Conservation (phyloP, 169 alveolate genomes). For the Plasmodium relictum region DNA sequence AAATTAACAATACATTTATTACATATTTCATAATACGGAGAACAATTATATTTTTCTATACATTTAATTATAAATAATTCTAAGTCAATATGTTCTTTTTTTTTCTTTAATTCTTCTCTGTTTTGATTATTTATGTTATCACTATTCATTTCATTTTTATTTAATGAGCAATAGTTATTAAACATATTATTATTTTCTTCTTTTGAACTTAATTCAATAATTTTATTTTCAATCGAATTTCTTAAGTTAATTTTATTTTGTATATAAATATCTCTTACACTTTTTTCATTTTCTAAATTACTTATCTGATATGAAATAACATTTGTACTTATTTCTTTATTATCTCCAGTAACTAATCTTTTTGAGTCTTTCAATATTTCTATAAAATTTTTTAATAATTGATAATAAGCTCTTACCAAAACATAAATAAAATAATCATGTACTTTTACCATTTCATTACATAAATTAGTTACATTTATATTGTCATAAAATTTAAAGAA, state of each 20-base stretch:
- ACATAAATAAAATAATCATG: slow-evolving; percentile 46
- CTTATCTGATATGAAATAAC: slow-evolving; percentile 19
- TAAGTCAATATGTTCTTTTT: slow-evolving; percentile 26
- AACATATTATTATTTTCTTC: not conserved
- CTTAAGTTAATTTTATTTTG: slow-evolving; percentile 20
- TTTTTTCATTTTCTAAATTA: not conserved
- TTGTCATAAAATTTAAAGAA: slow-evolving; percentile 41
- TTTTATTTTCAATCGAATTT: not conserved
- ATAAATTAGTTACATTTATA: slow-evolving; percentile 18
- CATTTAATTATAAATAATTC: slow-evolving; percentile 40
- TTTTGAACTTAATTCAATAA: not conserved
- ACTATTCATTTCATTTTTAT: not conserved
- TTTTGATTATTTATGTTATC: not conserved
- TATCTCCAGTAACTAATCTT: not conserved
- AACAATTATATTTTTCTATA: slow-evolving; percentile 41
- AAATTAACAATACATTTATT: slow-evolving; percentile 23
- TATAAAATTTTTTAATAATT: slow-evolving; percentile 16
- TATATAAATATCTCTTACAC: not conserved
- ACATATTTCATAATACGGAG: slow-evolving; percentile 69
- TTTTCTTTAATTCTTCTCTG: slow-evolving; percentile 9
- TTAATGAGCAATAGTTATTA: not conserved
- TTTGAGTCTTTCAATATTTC: slow-evolving; percentile 44
- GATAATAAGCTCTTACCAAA: slow-evolving; percentile 21
- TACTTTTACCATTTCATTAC: slow-evolving; percentile 10
- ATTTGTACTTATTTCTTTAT: slow-evolving; percentile 14